Conservation (phyloP, 2,329 filamentous ascomycete species). For the Paracoccidioides brasiliensis region DNA sequence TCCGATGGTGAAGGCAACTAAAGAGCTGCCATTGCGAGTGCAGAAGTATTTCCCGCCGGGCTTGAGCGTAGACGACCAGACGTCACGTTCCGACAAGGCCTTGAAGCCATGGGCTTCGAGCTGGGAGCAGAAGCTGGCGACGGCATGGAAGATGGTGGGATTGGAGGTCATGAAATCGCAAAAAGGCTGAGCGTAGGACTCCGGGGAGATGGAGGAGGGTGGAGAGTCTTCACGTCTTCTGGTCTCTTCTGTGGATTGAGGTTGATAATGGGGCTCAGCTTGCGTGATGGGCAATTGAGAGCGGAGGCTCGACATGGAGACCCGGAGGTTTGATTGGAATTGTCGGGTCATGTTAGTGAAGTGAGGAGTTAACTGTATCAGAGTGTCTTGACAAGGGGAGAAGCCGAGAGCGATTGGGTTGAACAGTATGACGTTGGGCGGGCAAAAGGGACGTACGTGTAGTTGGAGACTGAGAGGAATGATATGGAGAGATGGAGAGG, state of each 20-base stretch:
- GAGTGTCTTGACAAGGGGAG: neutral
- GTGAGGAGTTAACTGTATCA: neutral
- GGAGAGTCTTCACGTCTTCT: neutral
- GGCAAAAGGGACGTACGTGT: neutral
- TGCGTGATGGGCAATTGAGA: neutral
- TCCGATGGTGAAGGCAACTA: slow-evolving; percentile 78
- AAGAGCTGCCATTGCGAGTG: slow-evolving; percentile 69
- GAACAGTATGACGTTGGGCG: neutral
- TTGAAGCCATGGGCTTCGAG: slow-evolving; percentile 60
- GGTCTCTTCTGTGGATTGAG: neutral
- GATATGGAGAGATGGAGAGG: too few relatives aligned
- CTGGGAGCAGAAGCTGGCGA: slow-evolving; percentile 62
- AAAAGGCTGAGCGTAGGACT: slow-evolving; percentile 69
- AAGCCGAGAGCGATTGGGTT: neutral
- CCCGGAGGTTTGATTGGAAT: neutral
- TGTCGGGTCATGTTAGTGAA: neutral
- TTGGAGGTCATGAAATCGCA: slow-evolving; percentile 78
- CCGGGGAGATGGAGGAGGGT: slow-evolving; percentile 23
- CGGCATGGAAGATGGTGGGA: slow-evolving; percentile 86
- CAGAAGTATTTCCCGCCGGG: slow-evolving; percentile 80
- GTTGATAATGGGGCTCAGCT: neutral
- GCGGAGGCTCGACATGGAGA: neutral
- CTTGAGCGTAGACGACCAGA: slow-evolving; percentile 60
- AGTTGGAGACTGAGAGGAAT: neutral
- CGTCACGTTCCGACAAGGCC: slow-evolving; percentile 61